Evolutionary conservation across 345 rosid genomes (phyloP).

Genomic region (Corchorus capsularis): DNA sequence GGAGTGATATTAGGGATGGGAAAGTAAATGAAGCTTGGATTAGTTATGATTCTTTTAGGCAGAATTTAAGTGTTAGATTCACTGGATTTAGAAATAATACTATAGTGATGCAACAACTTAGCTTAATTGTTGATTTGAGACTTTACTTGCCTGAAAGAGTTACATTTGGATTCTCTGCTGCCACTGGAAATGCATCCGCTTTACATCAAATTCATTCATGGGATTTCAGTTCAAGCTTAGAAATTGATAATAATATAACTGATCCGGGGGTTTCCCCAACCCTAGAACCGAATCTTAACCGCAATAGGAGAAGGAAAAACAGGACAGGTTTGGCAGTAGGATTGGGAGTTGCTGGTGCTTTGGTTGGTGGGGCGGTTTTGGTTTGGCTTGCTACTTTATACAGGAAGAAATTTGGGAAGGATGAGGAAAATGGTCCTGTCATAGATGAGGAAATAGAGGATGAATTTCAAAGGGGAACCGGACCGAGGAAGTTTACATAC

Average conservation of each 20-base stretch:
- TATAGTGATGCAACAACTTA: conserved; percentile 27
- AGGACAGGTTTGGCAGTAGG: background rate
- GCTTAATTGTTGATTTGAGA: conserved; percentile 36
- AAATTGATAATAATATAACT: background rate
- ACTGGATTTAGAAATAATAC: conserved; percentile 26
- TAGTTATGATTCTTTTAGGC: conserved; percentile 41
- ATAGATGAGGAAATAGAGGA: conserved; percentile 1
- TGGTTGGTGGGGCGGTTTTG: background rate
- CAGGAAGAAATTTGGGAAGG: background rate
- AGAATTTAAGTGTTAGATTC: conserved; percentile 43
- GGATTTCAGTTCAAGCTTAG: conserved; percentile 44
- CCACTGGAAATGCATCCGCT: conserved; percentile 37
- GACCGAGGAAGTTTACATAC: conserved; percentile 10
- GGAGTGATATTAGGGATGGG: conserved; percentile 32
- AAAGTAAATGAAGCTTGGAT: conserved; percentile 46
- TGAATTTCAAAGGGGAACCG: conserved; percentile 4
- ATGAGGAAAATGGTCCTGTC: background rate
- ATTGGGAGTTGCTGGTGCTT: background rate
- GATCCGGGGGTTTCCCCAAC: background rate
- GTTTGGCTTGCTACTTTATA: background rate
- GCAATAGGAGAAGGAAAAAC: background rate
- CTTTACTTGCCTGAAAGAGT: conserved; percentile 38
- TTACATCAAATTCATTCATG: conserved; percentile 37
- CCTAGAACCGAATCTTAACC: background rate
- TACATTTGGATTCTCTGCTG: conserved; percentile 47